Evolutionary conservation across 257 asterid species (phyloP).

Genomic region (Solanum bulbocastanum): DNA sequence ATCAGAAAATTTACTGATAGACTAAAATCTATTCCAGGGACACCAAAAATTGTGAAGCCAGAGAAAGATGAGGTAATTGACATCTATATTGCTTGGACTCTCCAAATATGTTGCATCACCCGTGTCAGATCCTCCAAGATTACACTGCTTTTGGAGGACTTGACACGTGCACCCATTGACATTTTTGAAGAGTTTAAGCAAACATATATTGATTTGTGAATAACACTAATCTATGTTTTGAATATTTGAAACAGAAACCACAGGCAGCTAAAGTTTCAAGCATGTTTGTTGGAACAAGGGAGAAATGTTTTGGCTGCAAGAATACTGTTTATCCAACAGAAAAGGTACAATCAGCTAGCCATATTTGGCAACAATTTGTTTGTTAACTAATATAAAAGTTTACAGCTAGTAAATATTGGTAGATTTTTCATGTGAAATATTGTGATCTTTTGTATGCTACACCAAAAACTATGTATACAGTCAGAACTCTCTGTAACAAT

Average conservation of each 20-base stretch:
- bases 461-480: neutral
- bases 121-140: neutral
- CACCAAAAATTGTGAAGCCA: slow-evolving; percentile 80
- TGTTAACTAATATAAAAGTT: neutral
- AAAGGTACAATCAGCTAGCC: slow-evolving; percentile 38
- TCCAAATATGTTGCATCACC: neutral
- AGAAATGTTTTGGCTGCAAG: slow-evolving; percentile 65
- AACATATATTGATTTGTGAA: neutral
- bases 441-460: neutral
- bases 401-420: neutral
- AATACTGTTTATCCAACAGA: slow-evolving; percentile 89
- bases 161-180: fast-evolving
- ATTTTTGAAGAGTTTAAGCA: neutral
- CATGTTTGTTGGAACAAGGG: slow-evolving; percentile 80
- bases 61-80: slow-evolving; percentile 27
- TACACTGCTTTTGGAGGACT: neutral
- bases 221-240: neutral
- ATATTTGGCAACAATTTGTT: neutral
- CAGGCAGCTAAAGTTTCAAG: slow-evolving; percentile 57
- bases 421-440: neutral
- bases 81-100: neutral
- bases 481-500: too few species aligned
- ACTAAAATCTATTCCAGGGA: slow-evolving; percentile 32
- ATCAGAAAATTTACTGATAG: neutral
- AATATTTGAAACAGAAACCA: slow-evolving; percentile 40